These are phyloP conservation scores for Gracilariopsis chorda DNA, from an alignment of 23 red algal genomes.

Conservation along the genomic window DNA sequence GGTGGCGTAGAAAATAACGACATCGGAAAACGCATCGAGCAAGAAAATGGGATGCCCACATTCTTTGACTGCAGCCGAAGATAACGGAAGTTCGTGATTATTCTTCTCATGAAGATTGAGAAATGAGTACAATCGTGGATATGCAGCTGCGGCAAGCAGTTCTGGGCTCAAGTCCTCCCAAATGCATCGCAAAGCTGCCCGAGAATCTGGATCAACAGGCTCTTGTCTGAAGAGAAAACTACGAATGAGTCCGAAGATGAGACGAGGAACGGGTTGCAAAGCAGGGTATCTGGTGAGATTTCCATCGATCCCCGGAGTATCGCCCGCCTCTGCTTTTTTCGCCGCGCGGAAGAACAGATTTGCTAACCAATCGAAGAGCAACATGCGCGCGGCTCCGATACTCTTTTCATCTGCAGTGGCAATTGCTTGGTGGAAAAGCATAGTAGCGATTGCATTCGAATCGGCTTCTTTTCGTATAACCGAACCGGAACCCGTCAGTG, in stretches of 20 bases:
- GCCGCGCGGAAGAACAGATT: conserved; percentile 26
- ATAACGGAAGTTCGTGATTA: conserved; percentile 15
- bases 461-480: conserved; percentile 32
- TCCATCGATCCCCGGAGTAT: background rate
- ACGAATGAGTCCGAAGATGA: conserved; percentile 48
- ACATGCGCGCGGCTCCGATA: conserved; percentile 36
- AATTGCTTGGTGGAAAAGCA: conserved; percentile 55
- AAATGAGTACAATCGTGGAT: conserved; percentile 54
- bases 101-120: conserved; percentile 40
- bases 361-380: conserved; percentile 59
- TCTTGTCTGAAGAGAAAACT: conserved; percentile 65
- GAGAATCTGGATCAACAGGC: conserved; percentile 31
- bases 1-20: conserved; percentile 26
- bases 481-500: background rate
- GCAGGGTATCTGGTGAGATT: background rate
- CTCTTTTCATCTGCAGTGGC: conserved; percentile 19
- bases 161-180: conserved; percentile 68
- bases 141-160: conserved; percentile 27
- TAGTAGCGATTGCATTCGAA: conserved; percentile 34
- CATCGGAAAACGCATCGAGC: conserved; percentile 59
- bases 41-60: conserved; percentile 60
- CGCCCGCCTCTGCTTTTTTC: background rate
- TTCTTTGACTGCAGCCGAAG: conserved; percentile 29
- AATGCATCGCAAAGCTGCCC: conserved; percentile 29
- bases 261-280: conserved; percentile 20